Evolutionary conservation across 805 yeast genomes (phyloP).

Genomic region (Cyberlindnera saturnus): DNA sequence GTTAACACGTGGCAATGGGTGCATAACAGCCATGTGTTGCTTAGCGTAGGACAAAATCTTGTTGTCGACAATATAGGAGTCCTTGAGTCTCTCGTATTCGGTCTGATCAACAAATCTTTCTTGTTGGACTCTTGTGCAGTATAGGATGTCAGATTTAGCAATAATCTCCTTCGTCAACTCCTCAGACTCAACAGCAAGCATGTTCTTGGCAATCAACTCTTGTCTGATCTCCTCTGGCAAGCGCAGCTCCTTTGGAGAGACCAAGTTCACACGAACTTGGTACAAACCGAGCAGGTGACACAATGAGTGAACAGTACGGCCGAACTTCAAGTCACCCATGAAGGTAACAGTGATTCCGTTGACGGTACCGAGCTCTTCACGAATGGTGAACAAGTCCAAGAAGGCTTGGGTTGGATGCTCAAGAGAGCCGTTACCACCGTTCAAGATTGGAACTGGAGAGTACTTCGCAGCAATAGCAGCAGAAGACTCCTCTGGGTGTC

Average conservation of each 20-base stretch:
- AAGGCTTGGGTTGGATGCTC: slow-evolving; percentile 99
- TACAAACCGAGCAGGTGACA: slow-evolving; percentile 86
- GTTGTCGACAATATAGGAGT: slow-evolving; percentile 89
- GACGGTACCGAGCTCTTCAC: slow-evolving; percentile 98
- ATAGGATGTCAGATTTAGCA: slow-evolving; percentile 86
- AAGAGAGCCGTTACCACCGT: slow-evolving; percentile 96
- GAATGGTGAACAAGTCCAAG: slow-evolving; percentile 92
- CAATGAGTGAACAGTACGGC: slow-evolving; percentile 97
- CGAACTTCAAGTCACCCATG: slow-evolving; percentile 98
- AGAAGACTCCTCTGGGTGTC: slow-evolving; percentile 92
- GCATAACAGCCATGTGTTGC: slow-evolving; percentile 98
- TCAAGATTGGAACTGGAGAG: slow-evolving; percentile 94
- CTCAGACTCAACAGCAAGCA: slow-evolving; percentile 69
- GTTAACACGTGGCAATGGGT: slow-evolving; percentile 95
- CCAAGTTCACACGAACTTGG: slow-evolving; percentile 88
- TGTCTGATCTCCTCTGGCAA: slow-evolving; percentile 72
- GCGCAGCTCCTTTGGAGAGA: slow-evolving; percentile 82
- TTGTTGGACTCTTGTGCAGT: slow-evolving; percentile 97
- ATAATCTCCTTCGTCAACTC: slow-evolving; percentile 79
- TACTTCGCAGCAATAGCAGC: slow-evolving; percentile 93
- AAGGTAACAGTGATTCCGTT: slow-evolving; percentile 97
- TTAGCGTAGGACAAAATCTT: slow-evolving; percentile 86
- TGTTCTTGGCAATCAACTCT: slow-evolving; percentile 58
- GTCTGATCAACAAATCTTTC: slow-evolving; percentile 79
- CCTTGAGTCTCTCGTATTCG: slow-evolving; percentile 84